Base-by-base conservation (phyloP, 371 early-diverging fungal species). In the Zopfochytrium polystomum region DNA sequence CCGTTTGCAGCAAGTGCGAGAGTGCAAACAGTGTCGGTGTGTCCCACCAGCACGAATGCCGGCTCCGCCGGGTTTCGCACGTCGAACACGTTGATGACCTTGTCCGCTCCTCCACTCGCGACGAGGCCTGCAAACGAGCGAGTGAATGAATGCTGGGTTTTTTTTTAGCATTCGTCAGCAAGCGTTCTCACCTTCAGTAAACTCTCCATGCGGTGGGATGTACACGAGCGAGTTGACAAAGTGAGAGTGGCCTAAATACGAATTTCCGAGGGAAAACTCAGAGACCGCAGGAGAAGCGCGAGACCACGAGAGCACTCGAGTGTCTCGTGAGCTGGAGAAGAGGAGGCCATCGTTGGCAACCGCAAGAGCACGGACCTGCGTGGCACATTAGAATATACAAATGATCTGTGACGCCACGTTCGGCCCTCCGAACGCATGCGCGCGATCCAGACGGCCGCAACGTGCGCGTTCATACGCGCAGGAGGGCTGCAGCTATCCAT, bases 1-100 rank as follows among this genome's bases (percentile, higher is more conserved):
- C 90, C 92, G 30, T 83, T 80, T 1, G 53, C 15, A 22, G 52
- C 78, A 0, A 80, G 75, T 6, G 80, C 77, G 25, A 98, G 72
- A 1, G 89, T 80, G 66, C 92, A 89, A 2, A 98, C 90, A 62
- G 90, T 95, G 44, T 89, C 92, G 0, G 80, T 73, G 69, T 98
- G 99, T 0, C 96, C 96, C 4, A 81, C 65, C 22, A 97, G 78
- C 2, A 81, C 83, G 54, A 72, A 84, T 0, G 85, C 55, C 2
- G 94, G 87, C 15, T 82, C 74, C 13, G 9, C 56, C 77, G n/a
- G 69, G 60, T 6, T 33, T 20, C 67, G 60, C 2, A 84, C 86
- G 59, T 92, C 89, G 72, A 85, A 92, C 3, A 90, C 85, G 56
- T 89, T 74, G 50, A 96, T 89, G 25, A 83, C 57, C 60, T 89